Conservation (phyloP, 176 grass and related monocot genomes). For the Musa schizocarpa region DNA sequence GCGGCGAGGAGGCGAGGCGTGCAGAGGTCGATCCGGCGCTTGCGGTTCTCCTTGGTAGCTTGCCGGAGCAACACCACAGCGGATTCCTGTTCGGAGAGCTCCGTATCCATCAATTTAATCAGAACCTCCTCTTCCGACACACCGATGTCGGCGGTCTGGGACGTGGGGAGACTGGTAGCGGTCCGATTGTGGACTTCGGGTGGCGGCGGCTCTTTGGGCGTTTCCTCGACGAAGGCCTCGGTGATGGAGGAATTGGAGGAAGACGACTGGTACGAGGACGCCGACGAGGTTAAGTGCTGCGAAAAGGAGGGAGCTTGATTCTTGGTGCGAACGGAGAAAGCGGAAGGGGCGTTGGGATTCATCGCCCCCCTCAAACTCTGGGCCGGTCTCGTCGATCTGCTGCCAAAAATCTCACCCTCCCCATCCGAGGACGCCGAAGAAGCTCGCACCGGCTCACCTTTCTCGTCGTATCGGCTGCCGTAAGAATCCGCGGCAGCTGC, state of each 20-base stretch:
- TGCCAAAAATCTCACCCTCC: background rate
- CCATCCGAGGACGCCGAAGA: too few relatives aligned
- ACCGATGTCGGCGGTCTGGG: background rate
- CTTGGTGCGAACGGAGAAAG: conserved; percentile 23
- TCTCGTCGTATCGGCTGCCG: background rate
- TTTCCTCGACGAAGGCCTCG: conserved; percentile 23
- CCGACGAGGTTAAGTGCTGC: conserved; percentile 27
- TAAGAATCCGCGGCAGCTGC: too few relatives aligned
- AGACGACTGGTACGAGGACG: conserved; percentile 30
- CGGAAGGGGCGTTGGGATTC: background rate
- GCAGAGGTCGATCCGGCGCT: conserved; percentile 51
- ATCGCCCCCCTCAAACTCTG: background rate
- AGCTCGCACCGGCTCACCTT: background rate
- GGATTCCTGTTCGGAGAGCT: conserved; percentile 27
- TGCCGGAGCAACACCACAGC: conserved; percentile 37
- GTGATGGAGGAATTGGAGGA: conserved; percentile 22
- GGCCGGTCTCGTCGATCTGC: background rate
- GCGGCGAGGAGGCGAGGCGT: conserved; percentile 48
- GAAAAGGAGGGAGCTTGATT: conserved; percentile 14
- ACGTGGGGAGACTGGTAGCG: background rate
- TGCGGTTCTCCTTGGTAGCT: conserved; percentile 54
- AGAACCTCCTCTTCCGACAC: conserved; percentile 55
- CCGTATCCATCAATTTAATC: conserved; percentile 39
- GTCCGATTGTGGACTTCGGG: background rate
- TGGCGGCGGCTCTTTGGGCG: conserved; percentile 19